These are phyloP conservation scores for Xylaria acuta DNA, from an alignment of 495 filamentous ascomycete species.

Conservation along the genomic window DNA sequence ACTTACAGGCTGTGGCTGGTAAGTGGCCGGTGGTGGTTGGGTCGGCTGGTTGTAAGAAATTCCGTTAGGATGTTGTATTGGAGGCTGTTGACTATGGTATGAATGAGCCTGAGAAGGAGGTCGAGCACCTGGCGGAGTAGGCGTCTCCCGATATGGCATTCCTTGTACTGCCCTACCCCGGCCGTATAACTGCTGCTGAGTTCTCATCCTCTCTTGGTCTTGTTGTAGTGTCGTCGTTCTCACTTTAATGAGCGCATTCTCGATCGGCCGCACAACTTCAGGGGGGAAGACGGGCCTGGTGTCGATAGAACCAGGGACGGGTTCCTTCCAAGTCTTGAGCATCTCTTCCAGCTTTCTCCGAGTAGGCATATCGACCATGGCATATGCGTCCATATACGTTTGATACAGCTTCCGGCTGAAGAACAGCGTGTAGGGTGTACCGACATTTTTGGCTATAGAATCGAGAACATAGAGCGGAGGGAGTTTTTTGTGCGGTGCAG, in stretches of 20 bases:
- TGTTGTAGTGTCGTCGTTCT: conserved; percentile 75
- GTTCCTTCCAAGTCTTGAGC: conserved; percentile 97
- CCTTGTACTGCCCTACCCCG: conserved; percentile 61
- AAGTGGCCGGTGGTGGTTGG: conserved; percentile 25
- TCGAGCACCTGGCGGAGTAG: conserved; percentile 68
- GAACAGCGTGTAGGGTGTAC: conserved; percentile 94
- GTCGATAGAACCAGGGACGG: conserved; percentile 89
- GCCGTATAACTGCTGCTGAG: conserved; percentile 67
- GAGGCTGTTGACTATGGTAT: conserved; percentile 27
- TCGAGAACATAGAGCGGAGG: conserved; percentile 97
- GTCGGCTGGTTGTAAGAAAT: conserved; percentile 28
- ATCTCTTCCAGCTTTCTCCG: conserved; percentile 93
- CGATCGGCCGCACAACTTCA: conserved; percentile 85
- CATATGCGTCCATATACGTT: conserved; percentile 96
- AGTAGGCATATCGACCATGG: conserved; percentile 79
- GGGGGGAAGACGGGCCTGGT: conserved; percentile 85
- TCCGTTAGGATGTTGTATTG: conserved; percentile 33
- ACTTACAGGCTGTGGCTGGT: conserved; percentile 37
- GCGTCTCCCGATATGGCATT: conserved; percentile 67
- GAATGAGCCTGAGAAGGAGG: conserved; percentile 34
- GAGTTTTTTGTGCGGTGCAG: conserved; percentile 81
- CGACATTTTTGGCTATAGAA: conserved; percentile 98
- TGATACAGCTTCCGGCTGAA: conserved; percentile 88
- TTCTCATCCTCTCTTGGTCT: conserved; percentile 69
- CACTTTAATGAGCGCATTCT: conserved; percentile 89